Percentiles rank a stretch among this genome's conserved stretches.
Conservation (phyloP, 2,329 filamentous ascomycete genomes). For the Ceratocystis harringtonii region DNA sequence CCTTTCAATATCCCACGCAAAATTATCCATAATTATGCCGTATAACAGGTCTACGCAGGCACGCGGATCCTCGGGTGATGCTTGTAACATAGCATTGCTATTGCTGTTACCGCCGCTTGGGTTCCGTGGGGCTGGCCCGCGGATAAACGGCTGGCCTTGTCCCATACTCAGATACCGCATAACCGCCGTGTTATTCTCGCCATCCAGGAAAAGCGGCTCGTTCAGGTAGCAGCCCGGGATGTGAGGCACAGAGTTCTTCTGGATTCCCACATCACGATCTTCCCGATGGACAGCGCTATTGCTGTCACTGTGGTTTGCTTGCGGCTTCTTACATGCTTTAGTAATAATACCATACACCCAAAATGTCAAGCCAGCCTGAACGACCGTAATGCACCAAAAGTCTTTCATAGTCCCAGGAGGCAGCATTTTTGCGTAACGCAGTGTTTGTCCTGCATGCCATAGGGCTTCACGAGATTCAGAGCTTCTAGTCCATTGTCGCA, state of each 20-base stretch:
- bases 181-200: constrained; percentile 35
- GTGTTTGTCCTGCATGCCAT: constrained; percentile 53
- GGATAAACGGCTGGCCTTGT: constrained; percentile 38
- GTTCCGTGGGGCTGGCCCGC: constrained; percentile 21
- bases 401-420: constrained; percentile 41
- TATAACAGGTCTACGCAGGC: constrained; percentile 44
- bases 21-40: constrained; percentile 41
- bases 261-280: not conserved
- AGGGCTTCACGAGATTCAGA: constrained; percentile 42
- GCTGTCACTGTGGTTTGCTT: constrained; percentile 18
- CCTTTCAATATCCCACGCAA: constrained; percentile 28
- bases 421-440: constrained; percentile 43
- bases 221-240: constrained; percentile 23
- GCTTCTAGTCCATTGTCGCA: constrained; percentile 44
- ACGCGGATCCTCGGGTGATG: constrained; percentile 39
- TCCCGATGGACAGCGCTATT: not conserved
- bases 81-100: constrained; percentile 22
- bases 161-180: constrained; percentile 43
- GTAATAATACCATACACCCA: constrained; percentile 54
- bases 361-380: constrained; percentile 51
- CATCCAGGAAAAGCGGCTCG: constrained; percentile 40
- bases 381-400: constrained; percentile 53
- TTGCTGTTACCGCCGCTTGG: not conserved
- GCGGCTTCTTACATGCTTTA: constrained; percentile 18
- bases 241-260: constrained; percentile 18